phyloP scores from a whole-genome alignment of 495 filamentous ascomycete genomes.

The Aspergillus sclerotiicarbonarius region DNA sequence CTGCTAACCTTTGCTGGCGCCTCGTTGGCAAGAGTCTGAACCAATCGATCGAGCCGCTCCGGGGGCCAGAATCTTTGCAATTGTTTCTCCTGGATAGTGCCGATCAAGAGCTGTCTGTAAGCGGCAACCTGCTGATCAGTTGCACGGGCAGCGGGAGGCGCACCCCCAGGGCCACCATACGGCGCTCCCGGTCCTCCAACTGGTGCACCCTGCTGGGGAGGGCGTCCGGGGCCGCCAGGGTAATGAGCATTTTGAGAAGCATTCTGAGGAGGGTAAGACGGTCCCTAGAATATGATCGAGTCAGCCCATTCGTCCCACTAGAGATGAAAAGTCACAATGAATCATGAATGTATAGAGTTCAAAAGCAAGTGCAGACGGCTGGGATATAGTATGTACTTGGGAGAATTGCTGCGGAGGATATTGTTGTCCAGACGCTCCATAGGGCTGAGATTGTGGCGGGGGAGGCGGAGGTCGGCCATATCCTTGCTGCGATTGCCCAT shows the following conservation, averaged over 20 bases:
- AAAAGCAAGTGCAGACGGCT: constrained; percentile 4
- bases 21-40: constrained; percentile 38
- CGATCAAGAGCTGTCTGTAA: constrained; percentile 53
- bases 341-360: constrained; percentile 11
- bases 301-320: constrained; percentile 16
- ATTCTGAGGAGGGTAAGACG: constrained; percentile 32
- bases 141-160: constrained; percentile 29
- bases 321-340: constrained; percentile 1
- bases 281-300: constrained; percentile 18
- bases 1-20: constrained; percentile 50
- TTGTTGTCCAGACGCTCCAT: constrained; percentile 33
- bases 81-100: constrained; percentile 56
- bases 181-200: constrained; percentile 12
- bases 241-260: constrained; percentile 35
- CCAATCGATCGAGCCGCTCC: constrained; percentile 34
- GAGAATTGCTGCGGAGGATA: constrained; percentile 31
- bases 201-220: constrained; percentile 28
- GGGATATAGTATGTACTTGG: constrained; percentile 23
- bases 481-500: constrained; percentile 30
- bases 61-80: constrained; percentile 57
- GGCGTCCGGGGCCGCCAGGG: constrained; percentile 29
- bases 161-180: constrained; percentile 29
- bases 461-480: constrained; percentile 32
- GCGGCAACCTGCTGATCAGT: constrained; percentile 48
- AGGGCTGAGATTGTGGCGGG: constrained; percentile 34